Evolutionary conservation across 2,329 filamentous ascomycete genomes (phyloP), one percentile per base, ranked within the genome.

Genomic region (Arthrocladium fulminans): DNA sequence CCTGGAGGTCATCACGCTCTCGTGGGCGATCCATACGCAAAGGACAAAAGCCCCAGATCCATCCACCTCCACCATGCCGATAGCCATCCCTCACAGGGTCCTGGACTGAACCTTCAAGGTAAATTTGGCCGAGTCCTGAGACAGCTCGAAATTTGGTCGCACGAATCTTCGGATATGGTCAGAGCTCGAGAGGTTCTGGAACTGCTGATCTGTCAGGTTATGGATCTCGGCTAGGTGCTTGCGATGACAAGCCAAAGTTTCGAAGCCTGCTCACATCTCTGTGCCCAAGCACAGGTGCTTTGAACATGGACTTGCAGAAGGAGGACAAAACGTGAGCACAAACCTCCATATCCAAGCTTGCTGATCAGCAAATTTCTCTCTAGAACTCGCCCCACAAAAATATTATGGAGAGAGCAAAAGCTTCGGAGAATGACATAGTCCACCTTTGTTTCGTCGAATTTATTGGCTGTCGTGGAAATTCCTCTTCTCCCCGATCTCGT

Each of bases 101-200:
- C 45, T 13, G 8, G 19, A 41, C 3, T 15, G 12, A 12, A 19
- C 10, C 23, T 49, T 5, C 29, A 39, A 19, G 49, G 49, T 12
- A 48, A 45, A 19, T 23, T 51, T 7, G 46, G 45, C 13, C 20
- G 37, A 15, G 49, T 51, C 12, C 22, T 51, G 35, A 32, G n/a
- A 8, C 49, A 51, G 32, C 46, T 51, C 27, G 32, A 45, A 38
- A 43, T 51, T 17, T 51, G 49, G 49, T 48, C 45, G 12, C 24
- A 27, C 30, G 49, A 51, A 29, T 32, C 38, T 23, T 29, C 45
- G 17, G 49, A 51, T 12, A 48, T 51, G 41, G 9, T 44, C 8
- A 43, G 40, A 27, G 40, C 40, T 43, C 8, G 40, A 19, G 40
- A 43, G n/a, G 40, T 43, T 25, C 40, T 43, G 15, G 40, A 29